A percentile compares a stretch with the other conserved stretches of the same genome.
Conservation (phyloP, 2,329 filamentous ascomycete genomes). For the Penicillium janthinellum region DNA sequence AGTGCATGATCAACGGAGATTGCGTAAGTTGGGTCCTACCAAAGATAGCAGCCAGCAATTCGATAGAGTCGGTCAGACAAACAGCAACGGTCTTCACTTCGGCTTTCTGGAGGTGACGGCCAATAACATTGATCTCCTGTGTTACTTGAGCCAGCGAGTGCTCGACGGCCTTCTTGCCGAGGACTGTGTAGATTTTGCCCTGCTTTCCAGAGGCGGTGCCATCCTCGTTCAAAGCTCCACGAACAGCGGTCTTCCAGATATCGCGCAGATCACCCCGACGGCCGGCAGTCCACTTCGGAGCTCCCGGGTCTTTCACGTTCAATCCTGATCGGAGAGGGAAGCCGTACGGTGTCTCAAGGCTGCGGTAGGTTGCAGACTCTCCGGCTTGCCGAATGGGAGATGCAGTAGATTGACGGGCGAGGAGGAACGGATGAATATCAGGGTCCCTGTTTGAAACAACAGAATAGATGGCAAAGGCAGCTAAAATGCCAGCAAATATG, state of each 20-base stretch:
- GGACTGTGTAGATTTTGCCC: slow-evolving; percentile 75
- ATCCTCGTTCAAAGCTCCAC: slow-evolving; percentile 65
- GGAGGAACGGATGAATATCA: slow-evolving; percentile 87
- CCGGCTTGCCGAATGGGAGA: slow-evolving; percentile 79
- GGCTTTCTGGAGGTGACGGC: slow-evolving; percentile 71
- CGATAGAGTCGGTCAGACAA: slow-evolving; percentile 90
- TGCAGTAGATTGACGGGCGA: slow-evolving; percentile 78
- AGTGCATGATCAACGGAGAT: neutral
- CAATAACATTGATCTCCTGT: slow-evolving; percentile 84
- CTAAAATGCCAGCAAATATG: slow-evolving; percentile 66
- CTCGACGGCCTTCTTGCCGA: slow-evolving; percentile 74
- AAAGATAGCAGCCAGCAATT: slow-evolving; percentile 80
- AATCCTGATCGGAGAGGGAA: slow-evolving; percentile 76
- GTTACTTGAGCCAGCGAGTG: slow-evolving; percentile 73
- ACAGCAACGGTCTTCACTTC: slow-evolving; percentile 75
- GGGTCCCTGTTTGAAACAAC: slow-evolving; percentile 74
- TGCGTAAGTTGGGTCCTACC: slow-evolving; percentile 44
- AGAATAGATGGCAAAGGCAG: slow-evolving; percentile 69
- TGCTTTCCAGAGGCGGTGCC: slow-evolving; percentile 61
- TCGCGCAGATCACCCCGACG: slow-evolving; percentile 88
- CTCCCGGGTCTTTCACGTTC: slow-evolving; percentile 77
- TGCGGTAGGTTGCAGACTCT: slow-evolving; percentile 83
- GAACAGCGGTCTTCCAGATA: slow-evolving; percentile 76
- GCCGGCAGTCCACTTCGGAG: slow-evolving; percentile 79
- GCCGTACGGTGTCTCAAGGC: slow-evolving; percentile 81